Percentiles rank a stretch among this genome's conserved stretches.
phyloP scores from a whole-genome alignment of 2,329 filamentous ascomycete species.

The Nemania diffusa region DNA sequence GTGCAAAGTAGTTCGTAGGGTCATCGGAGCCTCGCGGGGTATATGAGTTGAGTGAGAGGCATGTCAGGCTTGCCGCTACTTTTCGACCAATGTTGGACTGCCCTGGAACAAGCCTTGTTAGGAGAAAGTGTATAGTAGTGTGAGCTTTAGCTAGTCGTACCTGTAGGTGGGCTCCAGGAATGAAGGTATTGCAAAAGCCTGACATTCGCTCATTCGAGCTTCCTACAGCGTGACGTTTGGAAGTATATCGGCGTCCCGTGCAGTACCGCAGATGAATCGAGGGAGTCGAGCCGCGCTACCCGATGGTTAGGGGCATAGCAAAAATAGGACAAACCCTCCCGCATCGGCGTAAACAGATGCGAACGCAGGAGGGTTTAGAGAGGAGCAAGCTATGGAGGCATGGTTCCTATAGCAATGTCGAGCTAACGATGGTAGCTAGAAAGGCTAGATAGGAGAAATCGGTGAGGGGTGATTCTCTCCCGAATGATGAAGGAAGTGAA shows the following conservation, averaged over 20 bases:
- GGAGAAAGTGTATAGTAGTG: neutral
- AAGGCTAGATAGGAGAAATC: neutral
- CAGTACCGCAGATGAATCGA: neutral
- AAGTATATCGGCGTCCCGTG: neutral
- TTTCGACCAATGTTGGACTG: neutral
- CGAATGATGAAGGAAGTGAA: constrained; percentile 1
- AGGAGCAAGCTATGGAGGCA: constrained; percentile 20
- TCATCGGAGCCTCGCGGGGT: neutral
- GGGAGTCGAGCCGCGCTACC: neutral
- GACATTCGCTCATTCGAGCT: neutral
- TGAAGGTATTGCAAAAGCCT: neutral
- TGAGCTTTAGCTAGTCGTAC: neutral
- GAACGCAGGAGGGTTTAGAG: constrained; percentile 10
- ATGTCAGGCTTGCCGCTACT: neutral
- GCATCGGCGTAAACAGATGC: neutral
- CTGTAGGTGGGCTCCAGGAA: neutral
- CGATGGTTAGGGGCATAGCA: neutral
- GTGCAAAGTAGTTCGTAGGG: no score
- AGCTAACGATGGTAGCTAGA: neutral
- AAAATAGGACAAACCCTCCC: constrained; percentile 4
- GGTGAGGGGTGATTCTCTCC: constrained; percentile 7
- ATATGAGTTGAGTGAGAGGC: neutral
- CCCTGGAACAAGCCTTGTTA: neutral
- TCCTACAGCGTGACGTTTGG: neutral
- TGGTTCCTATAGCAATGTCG: neutral